These are phyloP conservation scores for Anthracocystis setariae DNA, from an alignment of 1,284 basidiomycete species.

Conservation along the genomic window DNA sequence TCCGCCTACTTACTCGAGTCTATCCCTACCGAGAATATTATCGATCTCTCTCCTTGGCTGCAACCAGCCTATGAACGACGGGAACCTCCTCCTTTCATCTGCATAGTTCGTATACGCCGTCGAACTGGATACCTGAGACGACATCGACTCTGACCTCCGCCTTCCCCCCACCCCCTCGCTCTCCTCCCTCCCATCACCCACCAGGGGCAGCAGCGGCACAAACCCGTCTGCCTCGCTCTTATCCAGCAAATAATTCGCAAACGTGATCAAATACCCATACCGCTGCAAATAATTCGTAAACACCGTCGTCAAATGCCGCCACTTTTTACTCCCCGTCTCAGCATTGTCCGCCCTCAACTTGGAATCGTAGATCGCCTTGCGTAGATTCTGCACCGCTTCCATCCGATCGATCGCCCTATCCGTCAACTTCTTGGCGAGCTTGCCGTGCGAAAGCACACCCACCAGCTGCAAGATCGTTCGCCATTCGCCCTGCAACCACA, in stretches of 20 bases:
- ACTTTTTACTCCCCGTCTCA: constrained; percentile 53
- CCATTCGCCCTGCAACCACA: constrained; percentile 81
- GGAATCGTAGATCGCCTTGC: constrained; percentile 65
- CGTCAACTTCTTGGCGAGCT: constrained; percentile 89
- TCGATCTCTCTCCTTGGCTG: constrained; percentile 61
- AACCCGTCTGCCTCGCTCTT: constrained; percentile 68
- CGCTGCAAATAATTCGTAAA: constrained; percentile 64
- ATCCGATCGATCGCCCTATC: constrained; percentile 71
- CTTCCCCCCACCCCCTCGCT: neutral
- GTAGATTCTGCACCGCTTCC: constrained; percentile 66
- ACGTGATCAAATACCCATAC: constrained; percentile 88
- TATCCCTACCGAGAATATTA: constrained; percentile 48
- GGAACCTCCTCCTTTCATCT: constrained; percentile 46
- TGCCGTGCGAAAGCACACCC: constrained; percentile 87
- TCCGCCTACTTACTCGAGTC: constrained; percentile 36
- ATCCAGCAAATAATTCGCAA: constrained; percentile 94
- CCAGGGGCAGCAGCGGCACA: constrained; percentile 17
- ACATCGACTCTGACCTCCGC: constrained; percentile 26
- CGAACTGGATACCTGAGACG: constrained; percentile 27
- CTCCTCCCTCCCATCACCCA: constrained; percentile 23
- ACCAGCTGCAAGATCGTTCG: constrained; percentile 95
- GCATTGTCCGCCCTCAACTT: constrained; percentile 63
- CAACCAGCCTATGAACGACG: constrained; percentile 63
- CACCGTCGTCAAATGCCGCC: constrained; percentile 52
- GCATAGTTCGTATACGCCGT: constrained; percentile 19